Conservation (phyloP, 1,139 yeast species). For the Candida anutae region DNA sequence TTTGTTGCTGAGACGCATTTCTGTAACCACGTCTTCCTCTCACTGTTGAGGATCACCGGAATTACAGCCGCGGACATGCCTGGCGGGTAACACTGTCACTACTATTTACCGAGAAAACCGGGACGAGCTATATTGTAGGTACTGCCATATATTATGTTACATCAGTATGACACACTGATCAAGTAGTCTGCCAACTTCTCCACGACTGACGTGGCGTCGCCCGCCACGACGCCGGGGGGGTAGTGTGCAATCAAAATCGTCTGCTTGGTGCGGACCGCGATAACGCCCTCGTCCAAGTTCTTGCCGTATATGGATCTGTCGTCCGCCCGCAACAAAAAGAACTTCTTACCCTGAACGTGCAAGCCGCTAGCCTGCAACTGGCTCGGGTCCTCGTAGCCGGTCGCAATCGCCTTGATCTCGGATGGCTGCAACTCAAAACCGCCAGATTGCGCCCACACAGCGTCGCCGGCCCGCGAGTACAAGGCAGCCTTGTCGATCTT, state of each 20-base stretch:
- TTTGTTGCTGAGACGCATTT: too few relatives aligned
- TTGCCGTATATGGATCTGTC: slow-evolving; percentile 93
- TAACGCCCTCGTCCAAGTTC: slow-evolving; percentile 76
- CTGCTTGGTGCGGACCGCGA: slow-evolving; percentile 90
- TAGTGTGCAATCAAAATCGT: slow-evolving; percentile 92
- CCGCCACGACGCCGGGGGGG: slow-evolving; percentile 84
- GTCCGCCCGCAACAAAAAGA: slow-evolving; percentile 83
- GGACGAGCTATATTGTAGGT: too few relatives aligned
- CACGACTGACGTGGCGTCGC: slow-evolving; percentile 90
- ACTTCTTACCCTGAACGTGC: slow-evolving; percentile 78
- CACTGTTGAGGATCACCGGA: too few relatives aligned
- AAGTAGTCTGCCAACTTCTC: slow-evolving; percentile 94
- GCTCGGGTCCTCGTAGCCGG: slow-evolving; percentile 75
- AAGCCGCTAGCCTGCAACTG: slow-evolving; percentile 78
- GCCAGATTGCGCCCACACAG: slow-evolving; percentile 86
- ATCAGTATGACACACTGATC: slow-evolving; percentile 73
- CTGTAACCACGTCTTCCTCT: too few relatives aligned
- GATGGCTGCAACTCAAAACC: slow-evolving; percentile 57
- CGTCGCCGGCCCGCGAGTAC: slow-evolving; percentile 90
- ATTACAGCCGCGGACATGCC: too few relatives aligned
- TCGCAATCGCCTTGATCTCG: slow-evolving; percentile 69
- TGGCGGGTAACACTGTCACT: too few relatives aligned
- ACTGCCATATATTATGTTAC: not conserved
- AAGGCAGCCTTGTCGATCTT: slow-evolving; percentile 89
- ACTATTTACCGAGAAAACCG: too few relatives aligned